Evolutionary conservation across 2,329 filamentous ascomycete genomes (phyloP).

Genomic region (Penicillium glabrum): DNA sequence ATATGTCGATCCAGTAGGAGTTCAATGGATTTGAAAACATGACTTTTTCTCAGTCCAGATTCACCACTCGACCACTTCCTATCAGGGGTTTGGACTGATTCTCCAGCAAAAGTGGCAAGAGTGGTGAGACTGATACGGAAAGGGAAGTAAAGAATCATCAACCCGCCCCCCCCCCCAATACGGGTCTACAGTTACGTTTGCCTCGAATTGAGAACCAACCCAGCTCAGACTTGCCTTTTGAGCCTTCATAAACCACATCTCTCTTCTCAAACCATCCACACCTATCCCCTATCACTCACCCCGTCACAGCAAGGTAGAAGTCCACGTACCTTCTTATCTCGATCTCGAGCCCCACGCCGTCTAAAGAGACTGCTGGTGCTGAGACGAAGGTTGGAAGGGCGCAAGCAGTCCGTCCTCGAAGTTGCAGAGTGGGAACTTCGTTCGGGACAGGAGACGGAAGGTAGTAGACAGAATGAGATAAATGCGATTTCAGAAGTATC

Average conservation of each 20-base stretch:
- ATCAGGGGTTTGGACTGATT: too few species aligned
- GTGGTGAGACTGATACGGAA: too few species aligned
- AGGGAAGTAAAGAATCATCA: too few species aligned
- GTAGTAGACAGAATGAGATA: not conserved
- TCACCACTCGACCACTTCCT: too few species aligned
- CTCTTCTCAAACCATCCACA: not conserved
- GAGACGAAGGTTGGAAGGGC: conserved; percentile 2
- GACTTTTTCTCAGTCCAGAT: too few species aligned
- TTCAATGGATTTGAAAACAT: too few species aligned
- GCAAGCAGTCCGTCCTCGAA: not conserved
- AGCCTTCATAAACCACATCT: conserved; percentile 23
- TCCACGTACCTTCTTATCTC: not conserved
- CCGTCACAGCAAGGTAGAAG: not conserved
- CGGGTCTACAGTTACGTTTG: not conserved
- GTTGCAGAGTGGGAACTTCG: not conserved
- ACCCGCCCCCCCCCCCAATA: too few species aligned
- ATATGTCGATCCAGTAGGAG: too few species aligned
- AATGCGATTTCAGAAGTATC: conserved; percentile 43
- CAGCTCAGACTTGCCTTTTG: conserved; percentile 36
- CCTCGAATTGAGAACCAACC: not conserved
- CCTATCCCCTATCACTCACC: not conserved
- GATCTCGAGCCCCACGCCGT: conserved; percentile 18
- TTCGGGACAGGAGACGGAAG: not conserved
- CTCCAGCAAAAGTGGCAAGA: too few species aligned
- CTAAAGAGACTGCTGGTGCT: conserved; percentile 22